Evolutionary conservation across 2,329 filamentous ascomycete genomes (phyloP).

Genomic region (Chaetomium globosum): DNA sequence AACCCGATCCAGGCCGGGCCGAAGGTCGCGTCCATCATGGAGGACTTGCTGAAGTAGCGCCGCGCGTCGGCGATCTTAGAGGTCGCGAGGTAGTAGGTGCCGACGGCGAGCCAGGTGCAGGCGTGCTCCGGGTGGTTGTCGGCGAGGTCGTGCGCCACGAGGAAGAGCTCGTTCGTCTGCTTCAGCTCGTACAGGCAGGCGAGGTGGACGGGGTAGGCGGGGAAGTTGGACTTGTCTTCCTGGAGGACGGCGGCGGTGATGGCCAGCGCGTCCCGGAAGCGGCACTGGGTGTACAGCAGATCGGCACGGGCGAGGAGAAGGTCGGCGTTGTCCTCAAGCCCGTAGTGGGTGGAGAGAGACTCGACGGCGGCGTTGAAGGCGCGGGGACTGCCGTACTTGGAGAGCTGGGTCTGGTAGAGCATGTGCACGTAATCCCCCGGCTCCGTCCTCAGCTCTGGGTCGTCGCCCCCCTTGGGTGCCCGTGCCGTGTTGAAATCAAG

Average conservation of each 20-base stretch:
- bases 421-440: constrained; percentile 92
- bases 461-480: constrained; percentile 57
- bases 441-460: constrained; percentile 58
- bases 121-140: constrained; percentile 90
- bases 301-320: constrained; percentile 88
- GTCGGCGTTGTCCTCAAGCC: constrained; percentile 81
- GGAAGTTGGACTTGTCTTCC: constrained; percentile 85
- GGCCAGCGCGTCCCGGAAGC: constrained; percentile 81
- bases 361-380: constrained; percentile 85
- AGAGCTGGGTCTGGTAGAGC: constrained; percentile 92
- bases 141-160: constrained; percentile 88
- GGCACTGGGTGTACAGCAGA: constrained; percentile 90
- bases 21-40: constrained; percentile 96
- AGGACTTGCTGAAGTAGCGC: constrained; percentile 95
- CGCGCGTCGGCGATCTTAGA: constrained; percentile 89
- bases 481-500: constrained; percentile 86
- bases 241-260: constrained; percentile 83
- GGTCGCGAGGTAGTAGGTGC: constrained; percentile 90
- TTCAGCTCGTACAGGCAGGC: constrained; percentile 87
- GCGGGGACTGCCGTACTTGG: constrained; percentile 87
- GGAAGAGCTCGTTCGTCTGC: constrained; percentile 84
- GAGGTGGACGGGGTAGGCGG: constrained; percentile 85
- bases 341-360: constrained; percentile 91
- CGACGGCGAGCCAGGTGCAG: constrained; percentile 90
- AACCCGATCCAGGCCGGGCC: constrained; percentile 98